Evolutionary conservation across 164 flowering plant genomes (phyloP).

Genomic region (Saururus chinensis): DNA sequence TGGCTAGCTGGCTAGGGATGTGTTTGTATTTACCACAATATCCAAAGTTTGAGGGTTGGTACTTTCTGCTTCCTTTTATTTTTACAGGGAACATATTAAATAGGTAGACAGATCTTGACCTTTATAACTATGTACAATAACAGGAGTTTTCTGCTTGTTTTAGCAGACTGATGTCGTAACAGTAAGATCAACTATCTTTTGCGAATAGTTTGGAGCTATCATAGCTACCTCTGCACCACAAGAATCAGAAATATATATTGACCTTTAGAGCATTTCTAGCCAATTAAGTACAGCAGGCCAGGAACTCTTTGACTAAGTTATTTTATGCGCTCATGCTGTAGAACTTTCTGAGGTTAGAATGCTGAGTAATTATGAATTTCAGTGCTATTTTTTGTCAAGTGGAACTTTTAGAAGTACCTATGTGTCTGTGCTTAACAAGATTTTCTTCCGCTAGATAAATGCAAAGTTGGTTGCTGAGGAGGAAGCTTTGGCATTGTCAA

Average conservation of each 20-base stretch:
- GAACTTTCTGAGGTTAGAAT: slow-evolving; percentile 44
- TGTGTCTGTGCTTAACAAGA: slow-evolving; percentile 7
- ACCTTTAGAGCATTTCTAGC: slow-evolving; percentile 83
- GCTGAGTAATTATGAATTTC: not conserved
- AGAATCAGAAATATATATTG: slow-evolving; percentile 59
- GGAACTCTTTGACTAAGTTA: slow-evolving; percentile 36
- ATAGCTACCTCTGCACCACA: slow-evolving; percentile 46
- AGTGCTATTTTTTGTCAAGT: not conserved
- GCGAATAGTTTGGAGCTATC: slow-evolving; percentile 77
- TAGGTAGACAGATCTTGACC: too few species aligned
- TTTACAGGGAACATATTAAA: too few species aligned
- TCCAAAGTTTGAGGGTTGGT: too few species aligned
- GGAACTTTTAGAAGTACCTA: not conserved
- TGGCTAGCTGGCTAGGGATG: too few species aligned
- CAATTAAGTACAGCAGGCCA: slow-evolving; percentile 55
- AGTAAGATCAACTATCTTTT: slow-evolving; percentile 72
- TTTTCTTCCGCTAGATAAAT: slow-evolving; percentile 30
- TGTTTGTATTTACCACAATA: too few species aligned
- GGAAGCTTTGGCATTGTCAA: slow-evolving; percentile 72
- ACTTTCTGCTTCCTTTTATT: too few species aligned
- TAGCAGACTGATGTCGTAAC: slow-evolving; percentile 5
- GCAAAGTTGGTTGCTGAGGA: slow-evolving; percentile 72
- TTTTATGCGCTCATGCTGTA: slow-evolving; percentile 14
- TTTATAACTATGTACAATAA: too few species aligned
- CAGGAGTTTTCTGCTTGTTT: too few species aligned